These are phyloP conservation scores for Triangularia setosa DNA, from an alignment of 2,329 filamentous ascomycete species.

Conservation along the genomic window DNA sequence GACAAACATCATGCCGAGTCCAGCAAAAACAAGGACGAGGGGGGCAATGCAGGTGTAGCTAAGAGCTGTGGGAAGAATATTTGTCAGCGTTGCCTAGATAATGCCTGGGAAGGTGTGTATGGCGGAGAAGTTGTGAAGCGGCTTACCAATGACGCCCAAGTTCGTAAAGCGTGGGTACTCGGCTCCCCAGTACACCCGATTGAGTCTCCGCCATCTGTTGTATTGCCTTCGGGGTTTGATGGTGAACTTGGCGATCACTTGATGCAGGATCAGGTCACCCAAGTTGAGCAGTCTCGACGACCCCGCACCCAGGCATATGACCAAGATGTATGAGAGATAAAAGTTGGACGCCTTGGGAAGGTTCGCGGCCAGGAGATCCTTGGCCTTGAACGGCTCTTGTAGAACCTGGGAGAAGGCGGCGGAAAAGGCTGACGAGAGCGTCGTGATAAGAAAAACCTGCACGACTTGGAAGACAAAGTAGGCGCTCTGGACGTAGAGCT, in stretches of 20 bases:
- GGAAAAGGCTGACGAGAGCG: slow-evolving; percentile 69
- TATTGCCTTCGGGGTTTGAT: slow-evolving; percentile 81
- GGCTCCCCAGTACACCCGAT: slow-evolving; percentile 71
- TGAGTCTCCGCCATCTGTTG: slow-evolving; percentile 65
- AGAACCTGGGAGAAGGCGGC: slow-evolving; percentile 56
- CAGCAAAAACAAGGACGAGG: slow-evolving; percentile 75
- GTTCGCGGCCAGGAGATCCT: slow-evolving; percentile 56
- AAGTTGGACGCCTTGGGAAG: slow-evolving; percentile 73
- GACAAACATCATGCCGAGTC: slow-evolving; percentile 71
- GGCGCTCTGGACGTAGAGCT: slow-evolving; percentile 72
- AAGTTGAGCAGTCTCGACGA: slow-evolving; percentile 68
- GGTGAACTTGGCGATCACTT: slow-evolving; percentile 64
- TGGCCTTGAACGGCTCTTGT: slow-evolving; percentile 53
- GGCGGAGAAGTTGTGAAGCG: not conserved
- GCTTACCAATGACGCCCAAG: slow-evolving; percentile 63
- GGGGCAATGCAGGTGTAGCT: slow-evolving; percentile 83
- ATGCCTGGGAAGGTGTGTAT: no score
- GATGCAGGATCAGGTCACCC: slow-evolving; percentile 48
- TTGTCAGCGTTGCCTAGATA: not conserved
- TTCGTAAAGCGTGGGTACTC: slow-evolving; percentile 72
- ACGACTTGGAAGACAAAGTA: slow-evolving; percentile 80
- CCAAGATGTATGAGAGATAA: slow-evolving; percentile 78
- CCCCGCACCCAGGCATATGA: slow-evolving; percentile 79
- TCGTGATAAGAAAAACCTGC: slow-evolving; percentile 81
- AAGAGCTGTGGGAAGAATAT: slow-evolving; percentile 43